Percentiles rank a stretch among this genome's conserved stretches.
phyloP scores from a whole-genome alignment of 2,329 filamentous ascomycete genomes.

The Aspergillus sergii region DNA sequence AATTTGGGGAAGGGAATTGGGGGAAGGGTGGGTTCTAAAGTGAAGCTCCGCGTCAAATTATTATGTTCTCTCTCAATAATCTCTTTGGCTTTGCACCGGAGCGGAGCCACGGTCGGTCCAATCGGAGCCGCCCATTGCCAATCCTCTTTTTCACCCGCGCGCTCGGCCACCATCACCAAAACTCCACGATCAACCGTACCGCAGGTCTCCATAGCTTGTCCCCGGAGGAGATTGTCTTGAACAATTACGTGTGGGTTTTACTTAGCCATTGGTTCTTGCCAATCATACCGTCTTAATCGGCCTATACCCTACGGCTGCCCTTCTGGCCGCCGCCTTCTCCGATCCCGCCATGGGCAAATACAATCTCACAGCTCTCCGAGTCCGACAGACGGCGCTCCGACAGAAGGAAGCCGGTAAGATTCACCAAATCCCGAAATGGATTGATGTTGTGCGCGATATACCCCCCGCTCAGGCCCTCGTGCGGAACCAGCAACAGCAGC shows the following conservation, averaged over 20 bases:
- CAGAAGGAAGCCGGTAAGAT: slow-evolving; percentile 42
- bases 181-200: background rate
- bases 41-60: slow-evolving; percentile 20
- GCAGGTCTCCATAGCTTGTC: background rate
- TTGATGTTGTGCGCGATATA: slow-evolving; percentile 57
- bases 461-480: slow-evolving; percentile 64
- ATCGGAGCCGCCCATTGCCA: slow-evolving; percentile 39
- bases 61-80: slow-evolving; percentile 16
- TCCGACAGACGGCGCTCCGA: slow-evolving; percentile 45
- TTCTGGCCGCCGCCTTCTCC: slow-evolving; percentile 6
- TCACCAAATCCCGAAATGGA: slow-evolving; percentile 53
- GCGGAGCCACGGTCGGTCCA: slow-evolving; percentile 39
- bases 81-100: slow-evolving; percentile 16
- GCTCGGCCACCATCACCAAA: slow-evolving; percentile 2
- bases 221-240: background rate
- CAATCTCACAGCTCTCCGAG: slow-evolving; percentile 50
- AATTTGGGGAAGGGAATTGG: slow-evolving; percentile 1
- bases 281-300: background rate
- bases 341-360: slow-evolving; percentile 46
- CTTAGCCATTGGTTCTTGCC: background rate
- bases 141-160: slow-evolving; percentile 40
- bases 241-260: background rate
- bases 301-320: background rate
- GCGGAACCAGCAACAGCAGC: slow-evolving; percentile 56
- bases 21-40: background rate